Evolutionary conservation across 1,284 basidiomycete genomes (phyloP).

Genomic region (Cryptococcus sp.): DNA sequence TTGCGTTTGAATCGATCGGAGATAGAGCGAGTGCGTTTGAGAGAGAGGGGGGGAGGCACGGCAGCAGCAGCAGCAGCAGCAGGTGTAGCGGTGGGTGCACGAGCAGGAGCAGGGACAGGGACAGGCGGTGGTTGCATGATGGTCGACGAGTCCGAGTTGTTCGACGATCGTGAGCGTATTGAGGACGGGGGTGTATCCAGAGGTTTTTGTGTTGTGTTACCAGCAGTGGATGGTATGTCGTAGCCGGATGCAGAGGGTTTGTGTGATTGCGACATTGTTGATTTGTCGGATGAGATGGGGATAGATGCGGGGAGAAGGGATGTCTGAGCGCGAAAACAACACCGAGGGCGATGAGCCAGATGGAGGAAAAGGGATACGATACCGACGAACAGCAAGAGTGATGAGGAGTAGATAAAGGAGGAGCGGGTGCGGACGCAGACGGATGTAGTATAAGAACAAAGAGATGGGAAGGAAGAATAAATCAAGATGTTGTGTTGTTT

Average conservation of each 20-base stretch:
- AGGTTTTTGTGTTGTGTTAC: constrained; percentile 20
- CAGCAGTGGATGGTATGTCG: constrained; percentile 15
- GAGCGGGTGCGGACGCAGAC: constrained; percentile 15
- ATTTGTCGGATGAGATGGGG: constrained; percentile 12
- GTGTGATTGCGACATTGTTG: constrained; percentile 10
- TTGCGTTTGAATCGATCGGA: constrained; percentile 4
- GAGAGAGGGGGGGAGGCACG: constrained; percentile 10
- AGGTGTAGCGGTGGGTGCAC: not conserved
- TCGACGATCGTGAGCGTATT: constrained; percentile 11
- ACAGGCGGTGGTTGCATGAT: constrained; percentile 7
- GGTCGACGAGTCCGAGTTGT: constrained; percentile 9
- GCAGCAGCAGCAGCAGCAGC: constrained; percentile 2
- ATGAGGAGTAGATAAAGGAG: not conserved
- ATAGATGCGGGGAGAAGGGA: constrained; percentile 22
- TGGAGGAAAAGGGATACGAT: constrained; percentile 5
- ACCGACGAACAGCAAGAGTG: not conserved
- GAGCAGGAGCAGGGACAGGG: constrained; percentile 2
- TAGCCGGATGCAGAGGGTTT: constrained; percentile 4
- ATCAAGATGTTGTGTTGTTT: not conserved
- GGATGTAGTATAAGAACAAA: not conserved
- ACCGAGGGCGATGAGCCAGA: constrained; percentile 12
- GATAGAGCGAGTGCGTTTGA: constrained; percentile 15
- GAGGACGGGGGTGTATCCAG: constrained; percentile 27
- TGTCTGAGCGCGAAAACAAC: constrained; percentile 37
- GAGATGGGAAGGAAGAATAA: too few species aligned